Percentiles rank a stretch among this genome's conserved stretches.
phyloP scores from a whole-genome alignment of 768 basidiomycete genomes.

The Pholiota conissans region DNA sequence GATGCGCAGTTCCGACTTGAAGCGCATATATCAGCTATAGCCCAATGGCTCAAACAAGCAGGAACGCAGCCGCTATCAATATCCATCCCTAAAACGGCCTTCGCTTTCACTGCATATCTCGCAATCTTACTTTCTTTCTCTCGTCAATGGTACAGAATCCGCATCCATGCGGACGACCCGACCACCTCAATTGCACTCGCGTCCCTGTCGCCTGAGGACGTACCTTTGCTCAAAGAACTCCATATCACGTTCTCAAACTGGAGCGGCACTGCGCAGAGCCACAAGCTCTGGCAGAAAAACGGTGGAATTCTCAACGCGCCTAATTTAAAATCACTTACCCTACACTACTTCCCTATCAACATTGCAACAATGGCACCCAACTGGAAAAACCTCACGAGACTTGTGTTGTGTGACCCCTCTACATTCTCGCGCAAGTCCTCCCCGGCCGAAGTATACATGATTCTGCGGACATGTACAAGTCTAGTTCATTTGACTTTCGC shows the following conservation, averaged over 20 bases:
- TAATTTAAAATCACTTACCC: background rate
- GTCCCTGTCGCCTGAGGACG: background rate
- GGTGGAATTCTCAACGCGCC: background rate
- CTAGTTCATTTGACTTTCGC: slow-evolving; percentile 6
- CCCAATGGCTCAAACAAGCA: slow-evolving; percentile 10
- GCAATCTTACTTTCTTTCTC: slow-evolving; percentile 1
- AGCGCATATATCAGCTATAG: slow-evolving; percentile 2
- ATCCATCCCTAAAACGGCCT: slow-evolving; percentile 1
- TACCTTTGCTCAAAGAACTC: slow-evolving; percentile 6
- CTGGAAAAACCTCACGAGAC: slow-evolving; percentile 4
- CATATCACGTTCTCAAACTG: background rate
- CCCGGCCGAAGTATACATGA: background rate
- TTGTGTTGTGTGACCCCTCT: slow-evolving; percentile 1
- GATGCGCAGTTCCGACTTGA: too few relatives aligned
- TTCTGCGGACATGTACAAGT: slow-evolving; percentile 1
- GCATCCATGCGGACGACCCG: background rate
- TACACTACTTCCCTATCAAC: background rate
- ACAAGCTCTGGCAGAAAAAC: background rate
- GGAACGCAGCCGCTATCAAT: slow-evolving; percentile 6
- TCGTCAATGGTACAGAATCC: background rate
- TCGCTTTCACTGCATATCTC: background rate
- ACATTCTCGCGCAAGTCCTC: background rate
- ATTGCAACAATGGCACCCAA: background rate
- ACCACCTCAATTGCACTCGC: slow-evolving; percentile 3
- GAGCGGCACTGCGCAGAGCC: background rate